These are phyloP conservation scores for Lichtheimia ornata DNA, from an alignment of 371 early-diverging fungal species.

Conservation along the genomic window DNA sequence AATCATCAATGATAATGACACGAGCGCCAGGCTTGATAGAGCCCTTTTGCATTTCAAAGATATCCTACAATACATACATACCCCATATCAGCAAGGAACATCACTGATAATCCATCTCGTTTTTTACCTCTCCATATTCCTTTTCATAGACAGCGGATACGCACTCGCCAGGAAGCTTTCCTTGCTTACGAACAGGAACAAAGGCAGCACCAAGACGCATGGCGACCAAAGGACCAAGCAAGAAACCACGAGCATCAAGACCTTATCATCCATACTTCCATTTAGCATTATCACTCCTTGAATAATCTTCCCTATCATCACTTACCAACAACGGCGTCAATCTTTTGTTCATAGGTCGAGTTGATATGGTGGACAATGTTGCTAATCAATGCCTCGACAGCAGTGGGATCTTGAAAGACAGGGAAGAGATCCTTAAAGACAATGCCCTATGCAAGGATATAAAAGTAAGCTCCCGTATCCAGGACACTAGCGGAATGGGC, in stretches of 20 bases:
- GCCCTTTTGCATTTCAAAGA: conserved; percentile 88
- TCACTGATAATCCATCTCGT: background rate
- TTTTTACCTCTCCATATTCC: conserved; percentile 90
- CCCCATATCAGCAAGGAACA: background rate
- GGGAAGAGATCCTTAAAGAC: conserved; percentile 95
- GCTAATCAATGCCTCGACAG: conserved; percentile 86
- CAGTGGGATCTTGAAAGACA: conserved; percentile 92
- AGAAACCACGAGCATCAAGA: conserved; percentile 91
- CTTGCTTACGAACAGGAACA: conserved; percentile 94
- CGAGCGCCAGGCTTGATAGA: conserved; percentile 82
- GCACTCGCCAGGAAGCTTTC: conserved; percentile 90
- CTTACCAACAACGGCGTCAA: conserved; percentile 89
- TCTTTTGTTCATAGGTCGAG: conserved; percentile 65
- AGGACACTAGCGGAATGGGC: background rate
- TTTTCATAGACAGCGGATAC: conserved; percentile 79
- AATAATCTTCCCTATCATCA: background rate
- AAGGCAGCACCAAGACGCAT: conserved; percentile 88
- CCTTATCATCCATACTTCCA: conserved; percentile 38
- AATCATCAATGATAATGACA: conserved; percentile 93
- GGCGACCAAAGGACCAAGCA: conserved; percentile 89
- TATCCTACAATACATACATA: conserved; percentile 56
- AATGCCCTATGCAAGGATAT: conserved; percentile 61
- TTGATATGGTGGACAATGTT: conserved; percentile 85
- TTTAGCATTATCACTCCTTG: background rate
- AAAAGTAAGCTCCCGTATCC: too few species aligned